Conservation (phyloP, 2,329 filamentous ascomycete species). For the Claviceps africana region DNA sequence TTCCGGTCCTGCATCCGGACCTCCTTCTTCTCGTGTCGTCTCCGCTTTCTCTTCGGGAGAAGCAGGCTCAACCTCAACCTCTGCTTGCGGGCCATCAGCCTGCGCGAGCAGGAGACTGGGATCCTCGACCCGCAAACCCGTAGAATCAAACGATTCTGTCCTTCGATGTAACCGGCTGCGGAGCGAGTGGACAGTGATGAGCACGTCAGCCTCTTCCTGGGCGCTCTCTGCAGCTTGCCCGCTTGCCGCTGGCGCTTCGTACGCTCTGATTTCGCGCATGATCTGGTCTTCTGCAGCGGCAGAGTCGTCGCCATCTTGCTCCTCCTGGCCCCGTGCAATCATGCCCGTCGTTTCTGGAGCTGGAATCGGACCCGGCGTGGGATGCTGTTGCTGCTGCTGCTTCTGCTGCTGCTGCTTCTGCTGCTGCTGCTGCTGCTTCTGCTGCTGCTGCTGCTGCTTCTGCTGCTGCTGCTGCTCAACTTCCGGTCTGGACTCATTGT, state of each 20-base stretch:
- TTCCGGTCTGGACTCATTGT: neutral
- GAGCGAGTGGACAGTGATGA: constrained; percentile 16
- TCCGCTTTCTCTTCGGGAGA: neutral
- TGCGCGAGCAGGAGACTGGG: constrained; percentile 18
- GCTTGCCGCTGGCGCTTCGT: constrained; percentile 2
- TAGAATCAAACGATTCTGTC: constrained; percentile 11
- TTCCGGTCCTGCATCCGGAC: neutral
- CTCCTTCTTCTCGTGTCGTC: too few relatives aligned
- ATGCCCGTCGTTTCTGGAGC: neutral
- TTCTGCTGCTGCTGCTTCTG: too few relatives aligned
- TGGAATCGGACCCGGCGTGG: neutral
- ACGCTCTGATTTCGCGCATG: constrained; percentile 9
- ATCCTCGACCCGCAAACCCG: constrained; percentile 12
- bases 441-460: too few relatives aligned
- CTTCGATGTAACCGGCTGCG: constrained; percentile 16
- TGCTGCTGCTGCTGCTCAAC: neutral
- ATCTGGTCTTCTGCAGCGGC: constrained; percentile 12
- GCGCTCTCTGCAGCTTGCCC: neutral
- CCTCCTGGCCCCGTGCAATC: neutral
- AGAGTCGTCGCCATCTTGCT: constrained; percentile 1
- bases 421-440: neutral
- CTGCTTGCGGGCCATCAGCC: neutral
- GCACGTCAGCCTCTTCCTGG: constrained; percentile 10
- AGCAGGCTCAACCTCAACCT: neutral
- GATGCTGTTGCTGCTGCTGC: neutral